Percentiles rank a stretch among this genome's conserved stretches.
Conservation (phyloP, 169 alveolate species). For the Babesia sp. region DNA sequence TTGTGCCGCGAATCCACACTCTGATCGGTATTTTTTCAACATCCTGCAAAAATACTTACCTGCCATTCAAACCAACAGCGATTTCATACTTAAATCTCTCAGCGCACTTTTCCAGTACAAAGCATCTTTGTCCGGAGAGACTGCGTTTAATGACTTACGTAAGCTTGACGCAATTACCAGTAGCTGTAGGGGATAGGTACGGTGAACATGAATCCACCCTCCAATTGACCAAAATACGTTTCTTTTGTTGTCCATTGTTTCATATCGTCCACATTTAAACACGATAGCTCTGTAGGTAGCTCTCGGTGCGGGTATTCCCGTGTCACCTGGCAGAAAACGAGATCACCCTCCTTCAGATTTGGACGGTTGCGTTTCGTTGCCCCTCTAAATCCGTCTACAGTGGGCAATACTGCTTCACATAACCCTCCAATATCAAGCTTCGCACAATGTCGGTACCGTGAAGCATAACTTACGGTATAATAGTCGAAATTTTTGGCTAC, state of each 20-base stretch:
- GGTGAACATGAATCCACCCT: slow-evolving; percentile 65
- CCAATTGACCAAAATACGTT: slow-evolving; percentile 73
- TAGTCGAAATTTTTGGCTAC: slow-evolving; percentile 69
- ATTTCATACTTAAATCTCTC: slow-evolving; percentile 65
- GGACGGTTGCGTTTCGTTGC: slow-evolving; percentile 76
- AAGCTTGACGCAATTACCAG: neutral
- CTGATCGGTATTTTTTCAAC: neutral
- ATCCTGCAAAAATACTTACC: slow-evolving; percentile 32
- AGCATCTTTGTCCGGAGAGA: slow-evolving; percentile 47
- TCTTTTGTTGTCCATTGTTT: slow-evolving; percentile 77
- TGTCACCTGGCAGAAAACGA: slow-evolving; percentile 65
- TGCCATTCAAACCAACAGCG: slow-evolving; percentile 77
- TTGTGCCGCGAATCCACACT: slow-evolving; percentile 31
- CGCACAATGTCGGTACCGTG: neutral
- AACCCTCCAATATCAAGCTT: slow-evolving; percentile 68
- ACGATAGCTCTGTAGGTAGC: slow-evolving; percentile 62
- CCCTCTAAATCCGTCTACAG: slow-evolving; percentile 73
- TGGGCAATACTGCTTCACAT: slow-evolving; percentile 66
- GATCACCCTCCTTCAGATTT: slow-evolving; percentile 63
- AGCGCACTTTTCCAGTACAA: slow-evolving; percentile 68
- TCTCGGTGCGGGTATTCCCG: slow-evolving; percentile 47
- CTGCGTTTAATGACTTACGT: slow-evolving; percentile 7
- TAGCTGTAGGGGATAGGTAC: slow-evolving; percentile 60
- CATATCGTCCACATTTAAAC: slow-evolving; percentile 66
- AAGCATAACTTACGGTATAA: slow-evolving; percentile 46